A percentile compares a stretch with the other conserved stretches of the same genome.
phyloP scores from a whole-genome alignment of 345 rosid genomes.

The Xanthoceras sorbifolium region DNA sequence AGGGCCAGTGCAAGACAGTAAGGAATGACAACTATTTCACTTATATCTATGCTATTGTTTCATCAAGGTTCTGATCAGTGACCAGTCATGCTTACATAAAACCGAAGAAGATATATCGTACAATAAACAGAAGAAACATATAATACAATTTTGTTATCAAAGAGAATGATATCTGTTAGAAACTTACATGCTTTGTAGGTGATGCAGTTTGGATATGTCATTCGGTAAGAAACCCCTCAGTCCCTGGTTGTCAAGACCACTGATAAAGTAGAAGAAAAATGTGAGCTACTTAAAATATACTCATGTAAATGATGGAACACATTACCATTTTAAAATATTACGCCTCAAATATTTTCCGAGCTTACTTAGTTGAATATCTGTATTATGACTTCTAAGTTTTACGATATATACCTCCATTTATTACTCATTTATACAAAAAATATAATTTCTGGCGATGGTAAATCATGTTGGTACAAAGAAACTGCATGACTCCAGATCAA shows the following conservation, averaged over 20 bases:
- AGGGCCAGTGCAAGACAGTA: conserved; percentile 8
- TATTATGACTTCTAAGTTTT: neutral
- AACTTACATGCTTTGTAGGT: conserved; percentile 90
- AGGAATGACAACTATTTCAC: neutral
- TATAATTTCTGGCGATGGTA: neutral
- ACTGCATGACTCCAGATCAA: neutral
- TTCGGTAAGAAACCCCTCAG: conserved; percentile 78
- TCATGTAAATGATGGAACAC: neutral
- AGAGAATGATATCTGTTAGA: conserved; percentile 14
- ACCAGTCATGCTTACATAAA: neutral
- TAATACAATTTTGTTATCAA: conserved; percentile 3
- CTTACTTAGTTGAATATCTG: neutral
- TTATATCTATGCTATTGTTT: neutral
- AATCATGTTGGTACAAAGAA: conserved; percentile 12
- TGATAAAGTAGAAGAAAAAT: conserved; percentile 34
- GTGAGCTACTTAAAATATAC: conserved; percentile 11
- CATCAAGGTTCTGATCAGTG: neutral
- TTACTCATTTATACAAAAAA: neutral
- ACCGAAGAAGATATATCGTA: neutral
- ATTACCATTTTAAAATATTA: neutral
- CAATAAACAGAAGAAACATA: neutral
- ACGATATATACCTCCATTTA: neutral
- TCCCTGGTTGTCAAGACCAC: conserved; percentile 90
- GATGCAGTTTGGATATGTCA: conserved; percentile 66
- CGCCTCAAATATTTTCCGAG: neutral